phyloP scores from a whole-genome alignment of 768 basidiomycete species.

The Lactarius psammicola region DNA sequence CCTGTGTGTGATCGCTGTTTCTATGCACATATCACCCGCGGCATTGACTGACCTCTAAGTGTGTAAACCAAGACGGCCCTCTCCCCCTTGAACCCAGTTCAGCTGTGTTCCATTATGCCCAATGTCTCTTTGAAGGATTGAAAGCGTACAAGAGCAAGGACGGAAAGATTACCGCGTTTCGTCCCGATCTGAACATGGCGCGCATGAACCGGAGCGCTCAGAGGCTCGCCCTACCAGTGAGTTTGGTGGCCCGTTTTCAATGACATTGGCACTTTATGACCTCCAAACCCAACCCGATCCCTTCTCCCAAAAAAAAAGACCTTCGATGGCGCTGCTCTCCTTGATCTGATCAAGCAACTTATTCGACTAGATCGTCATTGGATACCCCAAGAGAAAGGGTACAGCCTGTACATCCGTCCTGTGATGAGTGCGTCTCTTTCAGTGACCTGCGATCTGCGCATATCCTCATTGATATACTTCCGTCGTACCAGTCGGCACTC shows the following conservation, averaged over 20 bases:
- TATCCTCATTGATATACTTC: not conserved
- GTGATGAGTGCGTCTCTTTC: slow-evolving; percentile 35
- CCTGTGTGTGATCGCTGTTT: slow-evolving; percentile 37
- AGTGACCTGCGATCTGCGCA: not conserved
- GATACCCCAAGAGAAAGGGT: slow-evolving; percentile 50
- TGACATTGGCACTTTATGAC: not conserved
- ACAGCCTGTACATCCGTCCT: slow-evolving; percentile 52
- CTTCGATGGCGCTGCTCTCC: slow-evolving; percentile 45
- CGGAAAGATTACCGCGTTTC: slow-evolving; percentile 46
- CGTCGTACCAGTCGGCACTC: slow-evolving; percentile 43
- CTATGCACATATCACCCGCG: not conserved
- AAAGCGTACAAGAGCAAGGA: slow-evolving; percentile 49
- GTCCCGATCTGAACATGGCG: slow-evolving; percentile 55
- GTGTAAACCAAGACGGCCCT: slow-evolving; percentile 40
- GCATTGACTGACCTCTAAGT: slow-evolving; percentile 5
- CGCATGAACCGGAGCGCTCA: slow-evolving; percentile 49
- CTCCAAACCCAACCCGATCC: not conserved
- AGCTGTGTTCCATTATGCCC: slow-evolving; percentile 56
- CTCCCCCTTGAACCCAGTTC: slow-evolving; percentile 48
- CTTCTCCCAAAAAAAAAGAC: slow-evolving; percentile 28
- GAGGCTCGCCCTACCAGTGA: slow-evolving; percentile 39
- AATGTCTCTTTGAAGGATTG: slow-evolving; percentile 50
- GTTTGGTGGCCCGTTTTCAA: not conserved
- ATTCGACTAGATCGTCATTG: slow-evolving; percentile 46
- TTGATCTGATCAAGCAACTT: slow-evolving; percentile 48